Conservation (phyloP, 2,329 filamentous ascomycete species). For the Xylariaceae sp. region DNA sequence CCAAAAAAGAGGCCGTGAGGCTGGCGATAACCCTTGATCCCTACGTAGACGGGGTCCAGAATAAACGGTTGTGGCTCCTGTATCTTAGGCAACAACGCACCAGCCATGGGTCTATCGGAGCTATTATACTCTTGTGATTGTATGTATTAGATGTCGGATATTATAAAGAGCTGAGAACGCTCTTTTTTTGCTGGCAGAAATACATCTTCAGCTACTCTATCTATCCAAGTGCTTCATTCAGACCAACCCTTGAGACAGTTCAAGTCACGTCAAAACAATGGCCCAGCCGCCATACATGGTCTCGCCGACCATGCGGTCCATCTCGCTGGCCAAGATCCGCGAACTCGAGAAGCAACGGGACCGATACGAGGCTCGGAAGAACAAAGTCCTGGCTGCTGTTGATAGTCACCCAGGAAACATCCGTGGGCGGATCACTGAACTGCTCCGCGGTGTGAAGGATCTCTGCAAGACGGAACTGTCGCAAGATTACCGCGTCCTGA, state of each 20-base stretch:
- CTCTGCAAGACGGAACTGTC: constrained; percentile 7
- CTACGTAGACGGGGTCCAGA: too few species aligned
- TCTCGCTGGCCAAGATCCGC: constrained; percentile 29
- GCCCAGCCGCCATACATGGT: constrained; percentile 18
- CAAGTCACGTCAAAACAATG: constrained; percentile 3
- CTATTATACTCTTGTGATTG: background rate
- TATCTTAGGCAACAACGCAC: background rate
- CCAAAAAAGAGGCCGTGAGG: too few species aligned
- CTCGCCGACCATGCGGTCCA: constrained; percentile 29
- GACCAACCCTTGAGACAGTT: background rate
- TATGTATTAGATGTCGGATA: background rate
- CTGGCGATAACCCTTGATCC: too few species aligned
- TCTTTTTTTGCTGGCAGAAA: background rate
- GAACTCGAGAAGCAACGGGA: constrained; percentile 29
- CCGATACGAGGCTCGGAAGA: constrained; percentile 18
- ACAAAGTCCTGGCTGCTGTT: constrained; percentile 9
- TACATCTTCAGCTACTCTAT: background rate
- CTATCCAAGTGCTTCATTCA: background rate
- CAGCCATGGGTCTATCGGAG: background rate
- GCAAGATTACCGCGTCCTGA: constrained; percentile 18
- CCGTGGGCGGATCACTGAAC: constrained; percentile 11
- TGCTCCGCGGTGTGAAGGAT: constrained; percentile 11
- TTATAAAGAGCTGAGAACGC: background rate
- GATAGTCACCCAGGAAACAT: constrained; percentile 8
- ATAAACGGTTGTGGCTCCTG: background rate